Conservation (phyloP, 768 basidiomycete genomes). For the Russula earlei region DNA sequence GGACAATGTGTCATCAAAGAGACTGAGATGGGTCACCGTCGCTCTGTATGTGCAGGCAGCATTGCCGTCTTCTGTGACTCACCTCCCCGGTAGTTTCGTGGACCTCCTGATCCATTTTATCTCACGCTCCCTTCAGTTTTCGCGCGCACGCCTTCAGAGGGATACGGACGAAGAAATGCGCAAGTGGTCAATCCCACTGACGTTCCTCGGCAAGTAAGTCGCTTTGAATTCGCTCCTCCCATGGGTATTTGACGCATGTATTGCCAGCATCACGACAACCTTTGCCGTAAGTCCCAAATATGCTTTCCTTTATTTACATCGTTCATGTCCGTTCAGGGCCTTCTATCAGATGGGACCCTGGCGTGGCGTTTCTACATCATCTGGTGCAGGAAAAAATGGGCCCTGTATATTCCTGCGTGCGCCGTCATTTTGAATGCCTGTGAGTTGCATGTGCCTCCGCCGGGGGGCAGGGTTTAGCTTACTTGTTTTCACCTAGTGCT, state of each 20-base stretch:
- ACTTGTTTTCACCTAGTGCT: conserved; percentile 13
- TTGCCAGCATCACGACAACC: conserved; percentile 11
- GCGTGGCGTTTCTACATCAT: conserved; percentile 24
- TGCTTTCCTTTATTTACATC: neutral
- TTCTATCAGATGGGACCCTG: conserved; percentile 22
- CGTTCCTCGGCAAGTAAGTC: conserved; percentile 8
- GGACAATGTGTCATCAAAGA: neutral
- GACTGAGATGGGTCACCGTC: conserved; percentile 19
- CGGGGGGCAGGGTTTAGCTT: neutral
- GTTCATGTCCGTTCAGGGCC: conserved; percentile 11
- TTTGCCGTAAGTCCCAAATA: neutral
- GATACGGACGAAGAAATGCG: conserved; percentile 14
- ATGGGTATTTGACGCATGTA: neutral
- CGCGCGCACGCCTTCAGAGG: conserved; percentile 16
- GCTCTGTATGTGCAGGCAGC: conserved; percentile 14
- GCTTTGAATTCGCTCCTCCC: too few species aligned
- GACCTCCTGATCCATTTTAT: conserved; percentile 20
- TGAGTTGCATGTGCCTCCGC: neutral
- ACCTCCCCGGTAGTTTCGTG: conserved; percentile 17
- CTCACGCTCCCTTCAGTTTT: conserved; percentile 19
- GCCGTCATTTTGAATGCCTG: conserved; percentile 19
- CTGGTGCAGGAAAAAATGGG: conserved; percentile 18
- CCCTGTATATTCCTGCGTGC: conserved; percentile 18
- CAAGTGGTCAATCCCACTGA: conserved; percentile 19
- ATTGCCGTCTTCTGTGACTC: conserved; percentile 21